Evolutionary conservation across 23 red algal genomes (phyloP), one percentile per base, ranked within the genome.

Genomic region (Gracilariopsis chorda): DNA sequence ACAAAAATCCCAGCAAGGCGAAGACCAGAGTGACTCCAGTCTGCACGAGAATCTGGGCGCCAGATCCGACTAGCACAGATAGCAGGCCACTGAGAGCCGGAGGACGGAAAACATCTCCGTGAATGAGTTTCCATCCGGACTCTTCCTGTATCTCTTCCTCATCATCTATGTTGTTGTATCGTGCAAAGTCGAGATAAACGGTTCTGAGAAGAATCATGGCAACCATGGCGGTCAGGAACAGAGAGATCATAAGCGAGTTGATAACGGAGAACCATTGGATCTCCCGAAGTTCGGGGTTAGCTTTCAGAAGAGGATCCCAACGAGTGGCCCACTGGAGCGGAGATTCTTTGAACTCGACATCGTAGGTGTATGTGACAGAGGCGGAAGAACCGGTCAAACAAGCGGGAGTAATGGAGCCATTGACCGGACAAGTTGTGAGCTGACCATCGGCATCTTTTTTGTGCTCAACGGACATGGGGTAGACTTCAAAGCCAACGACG

Each of bases 101-200:
- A 21, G 96, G 80, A 4, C 96, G 79, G 70, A 98, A 98, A 49
- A 98, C 96, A 61, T 98, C 96, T 7, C 93, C 96, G 51, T 98
- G 96, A 65, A 98, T 75, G n/a, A 98, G 94, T 84, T 98, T 98
- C 96, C 96, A 98, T 42, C 96, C 96, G 3, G 67, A 89, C 81
- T 98, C 96, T 53, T 98, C 93, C 61, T 95, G 92, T 44, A 95
- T 78, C 48, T 95, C 96, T 35, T 90, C 95, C 19, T 97, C 95
- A 45, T 98, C 93, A 42, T 97, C 95, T 32, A 88, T 82, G 92
- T 88, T 94, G 46, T 94, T 98, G 82, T 98, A 98, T 53, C 96
- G 82, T 23, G 86, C 90, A 84, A 98, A 93, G 75, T 98, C 96
- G 49, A 94, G 87, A 40, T 95, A 92, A 3, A 98, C 78, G 7